A percentile compares a stretch with the other conserved stretches of the same genome.
Conservation (phyloP, 768 basidiomycete species). For the Leccinum imitatum region DNA sequence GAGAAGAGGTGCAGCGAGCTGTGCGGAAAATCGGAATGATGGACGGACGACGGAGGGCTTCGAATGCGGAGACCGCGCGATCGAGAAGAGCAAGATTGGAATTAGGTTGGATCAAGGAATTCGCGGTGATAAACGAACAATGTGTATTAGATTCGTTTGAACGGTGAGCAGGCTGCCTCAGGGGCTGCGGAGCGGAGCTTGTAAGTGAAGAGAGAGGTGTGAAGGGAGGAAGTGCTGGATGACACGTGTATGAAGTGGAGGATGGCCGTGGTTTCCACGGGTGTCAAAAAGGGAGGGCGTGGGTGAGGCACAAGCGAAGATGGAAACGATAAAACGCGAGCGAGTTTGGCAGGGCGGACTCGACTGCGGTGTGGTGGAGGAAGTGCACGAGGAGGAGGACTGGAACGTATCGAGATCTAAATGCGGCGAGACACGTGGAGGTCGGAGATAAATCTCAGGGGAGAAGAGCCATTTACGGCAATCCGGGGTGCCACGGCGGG, state of each 20-base stretch:
- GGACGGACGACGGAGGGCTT: slow-evolving; percentile 6
- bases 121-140: slow-evolving; percentile 13
- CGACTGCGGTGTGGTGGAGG: slow-evolving; percentile 21
- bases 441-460: slow-evolving; percentile 30
- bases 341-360: slow-evolving; percentile 7
- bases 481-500: slow-evolving; percentile 32
- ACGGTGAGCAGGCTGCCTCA: slow-evolving; percentile 5
- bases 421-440: slow-evolving; percentile 26
- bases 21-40: slow-evolving; percentile 25
- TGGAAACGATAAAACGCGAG: slow-evolving; percentile 7
- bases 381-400: slow-evolving; percentile 14
- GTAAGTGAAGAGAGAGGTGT: slow-evolving; percentile 22
- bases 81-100: slow-evolving; percentile 23
- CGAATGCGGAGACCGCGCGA: slow-evolving; percentile 25
- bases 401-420: slow-evolving; percentile 20
- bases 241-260: slow-evolving; percentile 20
- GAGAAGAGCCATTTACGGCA: slow-evolving; percentile 22
- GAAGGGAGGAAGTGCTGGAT: slow-evolving; percentile 17
- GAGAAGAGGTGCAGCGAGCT: slow-evolving; percentile 7
- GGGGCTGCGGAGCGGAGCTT: slow-evolving; percentile 12
- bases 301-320: slow-evolving; percentile 7
- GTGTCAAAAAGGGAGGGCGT: background rate
- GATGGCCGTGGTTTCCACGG: slow-evolving; percentile 26
- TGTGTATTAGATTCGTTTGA: slow-evolving; percentile 6
- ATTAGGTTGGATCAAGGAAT: slow-evolving; percentile 22